Evolutionary conservation across 1,284 basidiomycete genomes (phyloP).

Genomic region (Fomitopsis palustris): DNA sequence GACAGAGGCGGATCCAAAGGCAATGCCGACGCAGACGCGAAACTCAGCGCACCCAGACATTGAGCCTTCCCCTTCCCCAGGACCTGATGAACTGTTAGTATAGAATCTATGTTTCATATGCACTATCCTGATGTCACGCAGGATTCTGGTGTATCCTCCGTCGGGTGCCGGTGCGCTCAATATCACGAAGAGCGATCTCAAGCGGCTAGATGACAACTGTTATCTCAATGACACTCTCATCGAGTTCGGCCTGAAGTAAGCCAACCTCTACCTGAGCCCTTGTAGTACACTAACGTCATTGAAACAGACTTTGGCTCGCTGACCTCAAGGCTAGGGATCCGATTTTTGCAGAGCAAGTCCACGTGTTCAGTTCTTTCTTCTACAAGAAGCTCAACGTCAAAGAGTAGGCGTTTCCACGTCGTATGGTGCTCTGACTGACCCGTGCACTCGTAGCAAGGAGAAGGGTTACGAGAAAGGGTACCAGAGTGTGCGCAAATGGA

Average conservation of each 20-base stretch:
- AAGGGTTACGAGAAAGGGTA: conserved; percentile 84
- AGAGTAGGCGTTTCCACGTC: conserved; percentile 39
- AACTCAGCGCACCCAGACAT: background rate
- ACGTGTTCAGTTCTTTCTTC: conserved; percentile 97
- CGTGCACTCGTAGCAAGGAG: conserved; percentile 37
- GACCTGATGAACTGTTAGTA: background rate
- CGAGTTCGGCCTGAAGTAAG: conserved; percentile 91
- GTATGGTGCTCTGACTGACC: background rate
- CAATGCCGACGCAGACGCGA: background rate
- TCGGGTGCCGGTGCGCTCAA: conserved; percentile 69
- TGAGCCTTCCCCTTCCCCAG: background rate
- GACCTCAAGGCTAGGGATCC: conserved; percentile 53
- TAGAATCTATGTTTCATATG: background rate
- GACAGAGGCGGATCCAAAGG: background rate
- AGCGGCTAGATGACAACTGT: conserved; percentile 71
- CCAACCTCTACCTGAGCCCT: conserved; percentile 8
- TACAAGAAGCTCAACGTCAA: conserved; percentile 88
- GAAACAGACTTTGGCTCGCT: conserved; percentile 63
- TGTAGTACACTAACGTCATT: background rate
- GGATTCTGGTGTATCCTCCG: conserved; percentile 75
- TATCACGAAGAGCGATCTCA: conserved; percentile 75
- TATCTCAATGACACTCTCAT: conserved; percentile 96
- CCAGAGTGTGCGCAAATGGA: conserved; percentile 91
- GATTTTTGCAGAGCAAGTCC: conserved; percentile 67
- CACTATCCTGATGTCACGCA: conserved; percentile 23